Evolutionary conservation across 257 asterid genomes (phyloP).

Genomic region (Fraxinus anomala): DNA sequence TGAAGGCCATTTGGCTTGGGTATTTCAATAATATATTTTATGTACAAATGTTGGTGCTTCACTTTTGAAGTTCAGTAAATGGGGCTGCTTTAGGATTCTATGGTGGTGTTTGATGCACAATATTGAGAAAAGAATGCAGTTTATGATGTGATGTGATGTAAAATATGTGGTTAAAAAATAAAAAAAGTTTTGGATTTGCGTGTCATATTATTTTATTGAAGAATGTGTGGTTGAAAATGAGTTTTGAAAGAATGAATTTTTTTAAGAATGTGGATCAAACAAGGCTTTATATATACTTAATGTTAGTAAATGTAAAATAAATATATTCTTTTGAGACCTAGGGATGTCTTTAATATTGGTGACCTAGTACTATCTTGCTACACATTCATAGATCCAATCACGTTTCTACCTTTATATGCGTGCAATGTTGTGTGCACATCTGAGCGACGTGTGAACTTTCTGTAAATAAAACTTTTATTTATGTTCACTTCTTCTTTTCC

Average conservation of each 20-base stretch:
- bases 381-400: conserved; percentile 1
- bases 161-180: too few species aligned
- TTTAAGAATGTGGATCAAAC: too few species aligned
- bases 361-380: background rate
- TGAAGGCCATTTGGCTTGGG: background rate
- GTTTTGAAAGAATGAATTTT: too few species aligned
- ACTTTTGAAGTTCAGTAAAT: background rate
- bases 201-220: too few species aligned
- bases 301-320: background rate
- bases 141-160: too few species aligned
- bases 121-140: too few species aligned
- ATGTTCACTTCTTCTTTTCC: background rate
- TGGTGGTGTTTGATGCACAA: too few species aligned
- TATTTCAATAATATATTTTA: background rate
- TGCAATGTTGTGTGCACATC: background rate
- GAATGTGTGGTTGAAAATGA: too few species aligned
- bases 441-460: background rate
- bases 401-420: background rate
- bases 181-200: too few species aligned
- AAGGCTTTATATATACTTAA: background rate
- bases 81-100: too few species aligned
- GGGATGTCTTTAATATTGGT: background rate
- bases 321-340: background rate
- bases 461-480: background rate
- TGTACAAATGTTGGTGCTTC: background rate